Percentiles rank a stretch among this genome's conserved stretches.
Evolutionary conservation across 1,139 yeast genomes (phyloP).

Genomic region (Taphrina sp.): DNA sequence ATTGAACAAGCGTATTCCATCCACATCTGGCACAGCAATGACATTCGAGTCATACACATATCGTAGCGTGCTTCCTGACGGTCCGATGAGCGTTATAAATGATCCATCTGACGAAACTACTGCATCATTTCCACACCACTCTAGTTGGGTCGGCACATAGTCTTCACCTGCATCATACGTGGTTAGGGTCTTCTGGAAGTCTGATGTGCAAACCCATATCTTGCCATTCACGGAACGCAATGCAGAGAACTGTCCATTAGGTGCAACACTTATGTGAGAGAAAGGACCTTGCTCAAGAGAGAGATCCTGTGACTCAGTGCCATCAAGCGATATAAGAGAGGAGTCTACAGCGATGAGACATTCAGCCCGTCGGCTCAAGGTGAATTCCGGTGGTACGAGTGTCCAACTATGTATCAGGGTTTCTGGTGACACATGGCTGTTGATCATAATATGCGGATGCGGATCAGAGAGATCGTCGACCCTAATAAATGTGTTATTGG

Average conservation of each 20-base stretch:
- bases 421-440: constrained; percentile 37
- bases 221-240: constrained; percentile 52
- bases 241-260: constrained; percentile 62
- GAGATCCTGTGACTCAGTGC: constrained; percentile 41
- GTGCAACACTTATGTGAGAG: constrained; percentile 54
- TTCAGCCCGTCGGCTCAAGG: constrained; percentile 43
- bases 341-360: constrained; percentile 42
- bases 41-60: constrained; percentile 50
- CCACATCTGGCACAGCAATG: constrained; percentile 54
- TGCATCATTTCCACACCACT: constrained; percentile 89
- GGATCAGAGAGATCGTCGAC: constrained; percentile 45
- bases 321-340: constrained; percentile 41
- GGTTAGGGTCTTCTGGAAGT: constrained; percentile 55
- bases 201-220: constrained; percentile 56
- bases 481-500: constrained; percentile 44
- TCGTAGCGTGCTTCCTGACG: constrained; percentile 58
- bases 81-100: constrained; percentile 69
- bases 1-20: constrained; percentile 71
- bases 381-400: constrained; percentile 43
- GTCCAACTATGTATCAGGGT: constrained; percentile 43
- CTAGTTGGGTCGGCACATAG: constrained; percentile 47
- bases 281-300: constrained; percentile 60
- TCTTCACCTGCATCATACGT: constrained; percentile 46
- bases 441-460: constrained; percentile 39
- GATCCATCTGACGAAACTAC: constrained; percentile 60